phyloP scores from a whole-genome alignment of 352 stramenopile genomes.

The Peronospora belbahrii region DNA sequence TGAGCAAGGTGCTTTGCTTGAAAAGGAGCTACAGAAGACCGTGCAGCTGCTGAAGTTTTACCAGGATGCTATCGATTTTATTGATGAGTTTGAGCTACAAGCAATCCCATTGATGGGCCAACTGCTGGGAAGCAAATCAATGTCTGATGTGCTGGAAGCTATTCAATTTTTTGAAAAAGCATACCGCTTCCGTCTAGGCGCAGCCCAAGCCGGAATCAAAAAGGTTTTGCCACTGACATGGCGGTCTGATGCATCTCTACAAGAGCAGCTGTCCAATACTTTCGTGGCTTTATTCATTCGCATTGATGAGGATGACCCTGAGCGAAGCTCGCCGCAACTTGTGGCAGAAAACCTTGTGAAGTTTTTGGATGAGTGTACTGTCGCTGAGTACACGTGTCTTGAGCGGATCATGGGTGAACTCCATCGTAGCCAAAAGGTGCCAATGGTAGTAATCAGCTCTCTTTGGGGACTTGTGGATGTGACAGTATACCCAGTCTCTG shows the following conservation, averaged over 20 bases:
- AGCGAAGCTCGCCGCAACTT: conserved; percentile 33
- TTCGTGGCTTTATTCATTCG: conserved; percentile 63
- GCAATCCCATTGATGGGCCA: conserved; percentile 72
- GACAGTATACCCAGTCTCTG: conserved; percentile 41
- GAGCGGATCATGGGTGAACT: conserved; percentile 68
- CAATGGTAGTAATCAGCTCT: conserved; percentile 50
- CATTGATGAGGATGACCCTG: conserved; percentile 36
- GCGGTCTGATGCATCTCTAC: conserved; percentile 81
- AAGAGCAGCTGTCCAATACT: conserved; percentile 87
- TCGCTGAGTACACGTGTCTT: conserved; percentile 69
- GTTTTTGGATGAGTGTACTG: conserved; percentile 68
- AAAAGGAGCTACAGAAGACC: conserved; percentile 73
- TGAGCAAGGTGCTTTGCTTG: conserved; percentile 33
- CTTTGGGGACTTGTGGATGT: conserved; percentile 67
- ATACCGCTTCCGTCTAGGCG: conserved; percentile 85
- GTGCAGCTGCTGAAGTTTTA: conserved; percentile 87
- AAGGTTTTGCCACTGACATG: conserved; percentile 89
- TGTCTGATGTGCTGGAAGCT: conserved; percentile 89
- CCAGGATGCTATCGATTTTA: conserved; percentile 88
- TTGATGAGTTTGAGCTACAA: conserved; percentile 83
- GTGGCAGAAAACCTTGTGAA: conserved; percentile 64
- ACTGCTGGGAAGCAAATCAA: conserved; percentile 87
- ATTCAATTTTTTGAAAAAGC: conserved; percentile 92
- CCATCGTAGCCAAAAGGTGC: conserved; percentile 49
- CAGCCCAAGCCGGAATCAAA: conserved; percentile 87